Conservation (phyloP, 2,329 filamentous ascomycete genomes). For the Chaetothyriales sp. region DNA sequence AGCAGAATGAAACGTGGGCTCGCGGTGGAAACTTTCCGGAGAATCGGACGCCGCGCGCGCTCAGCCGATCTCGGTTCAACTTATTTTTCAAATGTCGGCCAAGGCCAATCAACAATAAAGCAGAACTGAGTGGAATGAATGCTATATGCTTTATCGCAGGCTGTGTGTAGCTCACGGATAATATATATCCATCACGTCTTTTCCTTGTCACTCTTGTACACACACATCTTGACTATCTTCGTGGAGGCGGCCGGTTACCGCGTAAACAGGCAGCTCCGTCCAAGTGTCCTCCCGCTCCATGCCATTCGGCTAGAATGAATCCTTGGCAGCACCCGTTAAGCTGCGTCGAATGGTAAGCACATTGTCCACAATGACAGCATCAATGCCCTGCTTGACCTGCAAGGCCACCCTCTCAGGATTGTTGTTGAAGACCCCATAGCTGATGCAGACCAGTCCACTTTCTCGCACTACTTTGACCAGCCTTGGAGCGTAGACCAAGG, state of each 20-base stretch:
- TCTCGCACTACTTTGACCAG: constrained; percentile 90
- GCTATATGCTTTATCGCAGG: no score
- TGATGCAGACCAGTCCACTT: constrained; percentile 83
- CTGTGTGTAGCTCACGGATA: no score
- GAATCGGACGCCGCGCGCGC: no score
- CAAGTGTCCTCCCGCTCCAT: no score
- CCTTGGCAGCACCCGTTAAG: constrained; percentile 41
- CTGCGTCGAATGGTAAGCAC: constrained; percentile 88
- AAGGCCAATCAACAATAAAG: no score
- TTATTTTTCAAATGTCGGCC: background rate
- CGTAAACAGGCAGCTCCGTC: no score
- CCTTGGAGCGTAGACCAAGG: constrained; percentile 75
- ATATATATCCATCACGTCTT: no score
- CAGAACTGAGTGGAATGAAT: no score
- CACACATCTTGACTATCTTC: no score
- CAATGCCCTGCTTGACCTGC: constrained; percentile 90
- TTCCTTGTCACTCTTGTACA: no score
- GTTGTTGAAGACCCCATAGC: constrained; percentile 85
- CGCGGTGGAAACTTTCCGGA: background rate
- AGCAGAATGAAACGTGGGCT: background rate
- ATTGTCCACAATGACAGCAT: constrained; percentile 93
- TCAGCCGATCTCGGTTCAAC: no score
- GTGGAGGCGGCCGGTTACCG: no score
- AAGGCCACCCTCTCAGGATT: constrained; percentile 71
- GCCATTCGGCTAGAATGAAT: background rate